Percentiles rank a stretch among this genome's conserved stretches.
Conservation (phyloP, 208 protist genomes). For the Herpetomonas muscarum region DNA sequence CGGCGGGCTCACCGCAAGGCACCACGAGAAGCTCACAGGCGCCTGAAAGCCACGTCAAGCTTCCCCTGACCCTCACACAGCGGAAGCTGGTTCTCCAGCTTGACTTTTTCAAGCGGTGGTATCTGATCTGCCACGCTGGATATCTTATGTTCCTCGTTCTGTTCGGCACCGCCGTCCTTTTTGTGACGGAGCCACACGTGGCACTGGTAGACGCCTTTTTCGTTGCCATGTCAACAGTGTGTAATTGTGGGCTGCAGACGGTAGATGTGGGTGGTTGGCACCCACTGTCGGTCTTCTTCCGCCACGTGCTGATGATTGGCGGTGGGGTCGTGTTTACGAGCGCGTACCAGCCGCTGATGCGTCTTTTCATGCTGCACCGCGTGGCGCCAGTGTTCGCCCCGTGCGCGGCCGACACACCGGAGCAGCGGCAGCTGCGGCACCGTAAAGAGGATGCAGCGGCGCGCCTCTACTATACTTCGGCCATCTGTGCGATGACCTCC, state of each 20-base stretch:
- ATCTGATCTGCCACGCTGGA: conserved; percentile 43
- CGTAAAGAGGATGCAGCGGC: conserved; percentile 31
- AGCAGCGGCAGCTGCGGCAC: conserved; percentile 30
- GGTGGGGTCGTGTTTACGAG: conserved; percentile 71
- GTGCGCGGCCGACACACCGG: conserved; percentile 32
- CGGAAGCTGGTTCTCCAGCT: conserved; percentile 28
- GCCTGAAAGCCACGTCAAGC: conserved; percentile 36
- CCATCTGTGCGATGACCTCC: conserved; percentile 43
- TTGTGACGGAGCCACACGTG: conserved; percentile 16
- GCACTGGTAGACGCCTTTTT: conserved; percentile 51
- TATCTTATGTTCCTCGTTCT: conserved; percentile 38
- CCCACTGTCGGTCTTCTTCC: conserved; percentile 21
- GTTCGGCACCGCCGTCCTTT: conserved; percentile 32
- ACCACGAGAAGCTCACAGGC: conserved; percentile 45
- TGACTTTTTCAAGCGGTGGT: conserved; percentile 73
- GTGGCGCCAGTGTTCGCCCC: conserved; percentile 34
- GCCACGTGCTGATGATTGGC: conserved; percentile 55
- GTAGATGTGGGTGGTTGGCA: conserved; percentile 53
- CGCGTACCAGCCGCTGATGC: conserved; percentile 53
- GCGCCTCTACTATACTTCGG: conserved; percentile 44
- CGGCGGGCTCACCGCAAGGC: background rate
- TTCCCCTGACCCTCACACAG: conserved; percentile 43
- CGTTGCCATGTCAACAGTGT: conserved; percentile 59
- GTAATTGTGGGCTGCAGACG: conserved; percentile 71
- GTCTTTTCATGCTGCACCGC: conserved; percentile 53